Base-by-base conservation (phyloP, 352 stramenopile genomes). In the Blastocystis sp. region DNA sequence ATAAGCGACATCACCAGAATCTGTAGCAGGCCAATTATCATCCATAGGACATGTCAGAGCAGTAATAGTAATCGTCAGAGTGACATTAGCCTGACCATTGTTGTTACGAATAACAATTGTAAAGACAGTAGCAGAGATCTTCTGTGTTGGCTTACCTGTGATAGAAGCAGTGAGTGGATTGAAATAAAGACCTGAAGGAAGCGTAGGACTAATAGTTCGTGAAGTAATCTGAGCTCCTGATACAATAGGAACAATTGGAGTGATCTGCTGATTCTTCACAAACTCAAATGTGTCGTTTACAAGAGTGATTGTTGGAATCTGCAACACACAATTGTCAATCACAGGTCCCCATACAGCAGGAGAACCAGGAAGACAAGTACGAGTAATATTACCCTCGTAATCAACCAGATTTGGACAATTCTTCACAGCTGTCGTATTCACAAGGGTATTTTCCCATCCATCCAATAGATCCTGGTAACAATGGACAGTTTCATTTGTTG, bases 191-290 rank as follows among this genome's bases (percentile, higher is more conserved):
- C 77, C 77, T 9, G 77, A 29, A 32, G 77, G 77, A 3, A 87
- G 77, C 14, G 7, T 87, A 14, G 77, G 77, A 19, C 3, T 32
- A 42, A 87, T 87, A n/a, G 54, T 77, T 9, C 59, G 77, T 29
- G 54, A 61, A 27, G 29, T 63, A n/a, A 87, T 74, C 21, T 43
- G 51, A 11, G 42, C 59, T 3, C 77, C 77, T 27, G 77, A 42
- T 32, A 87, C 61, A 37, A 63, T 51, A 9, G 77, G 77, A n/a
- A 78, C 52, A 51, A 87, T 87, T 19, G 77, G 59, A 24, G 14
- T 43, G 65, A 87, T 87, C 59, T 61, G 39, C 65, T 78, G 51
- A 39, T 87, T 87, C 77, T 87, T 87, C 35, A 87, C 54, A 42
- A 78, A 74, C 27, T 29, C 35, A 54, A 74, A 78, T 19, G 77